Base-by-base conservation (phyloP, 371 early-diverging fungal genomes). In the Rhizopus stolonifer region DNA sequence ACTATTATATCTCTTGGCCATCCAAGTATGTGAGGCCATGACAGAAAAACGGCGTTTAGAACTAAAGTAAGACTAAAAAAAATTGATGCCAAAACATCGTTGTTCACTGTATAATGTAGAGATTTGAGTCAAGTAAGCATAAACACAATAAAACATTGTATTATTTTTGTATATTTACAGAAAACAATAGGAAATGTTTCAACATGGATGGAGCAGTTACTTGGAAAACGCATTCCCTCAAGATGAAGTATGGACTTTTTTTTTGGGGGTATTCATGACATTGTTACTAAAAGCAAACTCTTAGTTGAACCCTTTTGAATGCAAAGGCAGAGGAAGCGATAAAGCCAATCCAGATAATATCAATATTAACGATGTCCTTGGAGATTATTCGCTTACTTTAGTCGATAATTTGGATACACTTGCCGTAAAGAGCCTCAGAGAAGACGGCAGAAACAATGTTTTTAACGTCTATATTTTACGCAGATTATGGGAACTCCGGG, bases 341-440 rank as follows among this genome's bases (percentile, higher is more conserved):
- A 77, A 77, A 57, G 56, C 38, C 2, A 72, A 92, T 62, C 81
- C 84, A 21, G 42, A 42, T 17, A 83, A 86, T 48, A 80, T 81
- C 49, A 74, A 84, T 56, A 60, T 89, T 38, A 95, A 95, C 60
- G 98, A 97, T 64, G 93, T 96, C 3, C 68, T 95, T 25, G 98
- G 96, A 2, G 90, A 94, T 74, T 96, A 84, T 64, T 86, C 90
- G 0, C 69, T 95, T 29, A 96, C 98, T 7, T 67, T 98, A 29
- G 83, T 98, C 3, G 98, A 98, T 66, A 79, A 87, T 0, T 70
- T 96, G 13, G 96, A 96, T 58, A 87, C 92, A 4, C 71, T 96
- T 42, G 92, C 90, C 2, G 86, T 91, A 66, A 55, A n/a, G n/a
- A n/a, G n/a, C n/a, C n/a, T n/a, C n/a, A n/a, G n/a, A n/a, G n/a